Evolutionary conservation across 805 yeast genomes (phyloP).

Genomic region (Metschnikowia dekortorum): DNA sequence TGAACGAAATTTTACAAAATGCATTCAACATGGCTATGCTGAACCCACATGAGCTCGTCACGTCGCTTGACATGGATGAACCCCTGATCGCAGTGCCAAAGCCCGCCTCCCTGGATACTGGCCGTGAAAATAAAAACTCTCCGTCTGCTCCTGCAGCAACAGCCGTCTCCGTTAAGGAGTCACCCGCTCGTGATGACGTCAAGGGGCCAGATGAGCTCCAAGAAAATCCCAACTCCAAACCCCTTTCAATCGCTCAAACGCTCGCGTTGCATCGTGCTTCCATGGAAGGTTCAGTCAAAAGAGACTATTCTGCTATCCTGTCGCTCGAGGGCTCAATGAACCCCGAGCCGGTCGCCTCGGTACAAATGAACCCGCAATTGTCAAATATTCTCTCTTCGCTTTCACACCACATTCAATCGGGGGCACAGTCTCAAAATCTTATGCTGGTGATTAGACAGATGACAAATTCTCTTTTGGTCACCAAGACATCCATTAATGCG

Average conservation of each 20-base stretch:
- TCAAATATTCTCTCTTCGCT: slow-evolving; percentile 30
- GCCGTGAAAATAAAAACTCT: slow-evolving; percentile 2
- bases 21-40: slow-evolving; percentile 75
- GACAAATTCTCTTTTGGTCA: slow-evolving; percentile 29
- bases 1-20: slow-evolving; percentile 71
- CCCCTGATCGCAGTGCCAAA: slow-evolving; percentile 5
- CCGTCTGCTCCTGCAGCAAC: slow-evolving; percentile 14
- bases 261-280: slow-evolving; percentile 50
- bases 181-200: slow-evolving; percentile 1
- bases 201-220: not conserved
- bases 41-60: slow-evolving; percentile 47
- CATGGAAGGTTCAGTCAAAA: slow-evolving; percentile 29
- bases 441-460: slow-evolving; percentile 36
- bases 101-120: not conserved
- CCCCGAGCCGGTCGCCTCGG: slow-evolving; percentile 1
- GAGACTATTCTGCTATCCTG: slow-evolving; percentile 27
- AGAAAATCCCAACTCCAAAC: slow-evolving; percentile 15
- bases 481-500: slow-evolving; percentile 11
- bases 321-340: slow-evolving; percentile 23
- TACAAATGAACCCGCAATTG: slow-evolving; percentile 26
- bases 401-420: slow-evolving; percentile 27
- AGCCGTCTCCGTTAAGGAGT: slow-evolving; percentile 12
- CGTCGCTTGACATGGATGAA: slow-evolving; percentile 29
- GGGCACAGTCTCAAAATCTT: slow-evolving; percentile 20
- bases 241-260: slow-evolving; percentile 56